A percentile compares a stretch with the other conserved stretches of the same genome.
Evolutionary conservation across 495 filamentous ascomycete species (phyloP).

Genomic region (Beverwykella pulmonaria): DNA sequence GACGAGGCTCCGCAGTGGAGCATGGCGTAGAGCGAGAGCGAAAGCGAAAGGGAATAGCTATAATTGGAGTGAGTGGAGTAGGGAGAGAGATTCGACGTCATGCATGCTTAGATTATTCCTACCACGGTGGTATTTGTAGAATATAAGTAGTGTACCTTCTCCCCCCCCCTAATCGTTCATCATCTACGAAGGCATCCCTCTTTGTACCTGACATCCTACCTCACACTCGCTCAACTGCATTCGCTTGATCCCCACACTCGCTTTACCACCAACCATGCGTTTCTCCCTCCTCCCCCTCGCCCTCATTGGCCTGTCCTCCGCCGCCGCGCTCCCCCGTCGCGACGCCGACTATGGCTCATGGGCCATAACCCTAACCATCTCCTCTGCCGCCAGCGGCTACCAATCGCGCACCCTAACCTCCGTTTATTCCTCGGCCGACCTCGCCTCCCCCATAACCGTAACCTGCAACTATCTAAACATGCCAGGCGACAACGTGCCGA

Average conservation of each 20-base stretch:
- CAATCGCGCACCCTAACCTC: not conserved
- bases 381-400: not conserved
- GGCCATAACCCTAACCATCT: not conserved
- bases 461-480: not conserved
- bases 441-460: not conserved
- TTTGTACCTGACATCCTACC: not conserved
- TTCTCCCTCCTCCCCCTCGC: not conserved
- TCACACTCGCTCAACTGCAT: too few species aligned
- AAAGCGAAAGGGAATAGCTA: too few species aligned
- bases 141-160: too few species aligned
- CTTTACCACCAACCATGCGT: not conserved
- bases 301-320: not conserved
- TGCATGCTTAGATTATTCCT: too few species aligned
- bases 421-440: not conserved
- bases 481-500: not conserved
- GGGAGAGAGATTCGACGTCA: too few species aligned
- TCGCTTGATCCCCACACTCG: not conserved
- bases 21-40: too few species aligned
- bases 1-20: too few species aligned
- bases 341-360: not conserved
- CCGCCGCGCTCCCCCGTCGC: not conserved
- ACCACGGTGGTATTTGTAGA: too few species aligned
- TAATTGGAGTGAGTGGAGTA: too few species aligned
- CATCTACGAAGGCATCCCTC: not conserved
- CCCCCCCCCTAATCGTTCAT: not conserved